Evolutionary conservation across 352 stramenopile genomes (phyloP).

Genomic region (Globisporangium paroecandrum): DNA sequence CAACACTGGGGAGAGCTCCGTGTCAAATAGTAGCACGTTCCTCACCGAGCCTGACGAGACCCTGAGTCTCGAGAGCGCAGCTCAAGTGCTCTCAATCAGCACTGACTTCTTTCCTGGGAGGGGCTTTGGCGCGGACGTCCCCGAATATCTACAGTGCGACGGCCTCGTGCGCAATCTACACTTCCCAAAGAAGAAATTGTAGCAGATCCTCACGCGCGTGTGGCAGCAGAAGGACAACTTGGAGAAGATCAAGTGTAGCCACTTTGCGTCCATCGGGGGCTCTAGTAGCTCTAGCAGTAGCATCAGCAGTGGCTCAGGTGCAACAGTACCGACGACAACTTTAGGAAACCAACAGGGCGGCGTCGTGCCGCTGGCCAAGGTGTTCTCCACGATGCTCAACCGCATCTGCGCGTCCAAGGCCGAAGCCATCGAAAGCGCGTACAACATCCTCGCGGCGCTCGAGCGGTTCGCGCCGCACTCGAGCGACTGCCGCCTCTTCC

Average conservation of each 20-base stretch:
- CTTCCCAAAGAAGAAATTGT: slow-evolving; percentile 36
- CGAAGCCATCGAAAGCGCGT: slow-evolving; percentile 52
- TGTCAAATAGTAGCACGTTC: slow-evolving; percentile 23
- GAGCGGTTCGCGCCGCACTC: slow-evolving; percentile 36
- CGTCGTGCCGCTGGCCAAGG: slow-evolving; percentile 26
- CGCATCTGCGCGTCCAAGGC: slow-evolving; percentile 25
- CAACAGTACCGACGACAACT: not conserved
- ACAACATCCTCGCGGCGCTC: slow-evolving; percentile 53
- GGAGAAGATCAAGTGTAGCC: slow-evolving; percentile 32
- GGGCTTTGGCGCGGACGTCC: slow-evolving; percentile 33
- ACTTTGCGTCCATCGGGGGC: slow-evolving; percentile 4
- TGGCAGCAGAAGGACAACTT: slow-evolving; percentile 66
- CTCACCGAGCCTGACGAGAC: slow-evolving; percentile 50
- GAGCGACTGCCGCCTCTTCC: slow-evolving; percentile 55
- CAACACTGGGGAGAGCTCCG: not conserved
- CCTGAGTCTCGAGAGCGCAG: slow-evolving; percentile 8
- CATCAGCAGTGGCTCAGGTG: not conserved
- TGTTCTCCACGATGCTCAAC: slow-evolving; percentile 37
- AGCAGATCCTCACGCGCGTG: slow-evolving; percentile 47
- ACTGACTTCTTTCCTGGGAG: slow-evolving; percentile 37
- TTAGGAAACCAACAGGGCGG: not conserved
- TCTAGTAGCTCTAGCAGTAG: not conserved
- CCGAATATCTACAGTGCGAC: slow-evolving; percentile 55
- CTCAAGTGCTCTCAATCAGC: slow-evolving; percentile 1
- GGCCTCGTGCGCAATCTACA: slow-evolving; percentile 60